These are phyloP conservation scores for Cercospora zeina DNA, from an alignment of 2,329 filamentous ascomycete genomes.

Conservation along the genomic window DNA sequence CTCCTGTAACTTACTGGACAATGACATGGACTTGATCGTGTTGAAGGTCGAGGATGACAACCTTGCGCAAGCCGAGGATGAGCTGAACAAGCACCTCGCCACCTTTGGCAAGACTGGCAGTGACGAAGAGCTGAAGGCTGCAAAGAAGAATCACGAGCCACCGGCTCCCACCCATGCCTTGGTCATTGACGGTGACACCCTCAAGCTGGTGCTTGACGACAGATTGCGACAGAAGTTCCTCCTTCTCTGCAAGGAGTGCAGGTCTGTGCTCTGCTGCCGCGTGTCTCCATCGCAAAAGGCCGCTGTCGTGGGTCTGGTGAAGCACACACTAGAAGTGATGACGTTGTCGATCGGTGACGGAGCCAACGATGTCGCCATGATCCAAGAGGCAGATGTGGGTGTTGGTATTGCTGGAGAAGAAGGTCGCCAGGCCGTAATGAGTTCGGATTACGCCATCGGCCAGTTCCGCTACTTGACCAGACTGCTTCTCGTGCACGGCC, in stretches of 20 bases:
- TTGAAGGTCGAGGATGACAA: constrained; percentile 80
- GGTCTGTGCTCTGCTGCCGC: constrained; percentile 93
- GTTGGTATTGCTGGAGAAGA: constrained; percentile 93
- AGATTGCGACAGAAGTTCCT: constrained; percentile 86
- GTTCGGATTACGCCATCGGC: constrained; percentile 90
- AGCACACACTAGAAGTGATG: constrained; percentile 92
- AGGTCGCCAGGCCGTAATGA: constrained; percentile 91
- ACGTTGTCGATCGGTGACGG: constrained; percentile 91
- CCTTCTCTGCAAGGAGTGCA: constrained; percentile 93
- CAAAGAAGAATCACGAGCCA: constrained; percentile 79
- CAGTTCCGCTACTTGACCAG: constrained; percentile 88
- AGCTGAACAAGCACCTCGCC: constrained; percentile 72
- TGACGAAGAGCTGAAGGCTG: constrained; percentile 77
- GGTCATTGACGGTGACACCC: constrained; percentile 90
- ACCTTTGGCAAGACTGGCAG: constrained; percentile 78
- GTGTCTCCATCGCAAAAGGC: constrained; percentile 97
- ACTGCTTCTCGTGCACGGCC: constrained; percentile 83
- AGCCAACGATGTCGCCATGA: constrained; percentile 97
- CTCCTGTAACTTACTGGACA: constrained; percentile 95
- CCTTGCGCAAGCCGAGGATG: constrained; percentile 62
- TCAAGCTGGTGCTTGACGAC: constrained; percentile 83
- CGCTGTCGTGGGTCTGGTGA: constrained; percentile 94
- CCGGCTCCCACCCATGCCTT: constrained; percentile 86
- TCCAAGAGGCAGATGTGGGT: constrained; percentile 94
- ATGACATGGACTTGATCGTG: constrained; percentile 95